Base-by-base conservation (phyloP, 306 rosid genomes). In the Fragaria nilgerrensis region DNA sequence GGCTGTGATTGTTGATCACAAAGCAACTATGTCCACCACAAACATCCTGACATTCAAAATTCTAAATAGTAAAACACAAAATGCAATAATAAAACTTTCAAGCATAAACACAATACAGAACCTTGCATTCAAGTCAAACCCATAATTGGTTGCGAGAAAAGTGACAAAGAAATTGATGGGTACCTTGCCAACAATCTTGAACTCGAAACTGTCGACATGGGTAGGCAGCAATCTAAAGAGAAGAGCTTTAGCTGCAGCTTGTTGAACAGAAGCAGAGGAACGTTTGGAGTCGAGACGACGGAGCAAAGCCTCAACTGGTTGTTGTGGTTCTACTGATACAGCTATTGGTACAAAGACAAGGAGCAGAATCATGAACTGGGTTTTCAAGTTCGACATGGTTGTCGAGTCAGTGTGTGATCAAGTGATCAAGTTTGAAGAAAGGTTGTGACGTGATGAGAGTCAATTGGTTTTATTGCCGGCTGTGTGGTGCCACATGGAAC, bases 1-100 rank as follows among this genome's bases (percentile, higher is more conserved):
- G 75, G 7, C 81, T 83, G 86, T 83, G 66, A 85, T 89, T 95
- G 84, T 80, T 82, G 13, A 92, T 79, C 73, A 83, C 78, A 79
- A 95, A 92, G 87, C 97, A 95, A 83, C 92, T 88, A 72, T 77
- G 87, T 75, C 97, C 96, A 10, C 88, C 89, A 76, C 96, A 95
- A 75, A 62, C 89, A 77, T 90, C 98, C 97, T 90, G 89, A 61
- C 67, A 78, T 62, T 25, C 3, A 10, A 63, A 41, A 37, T 52
- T 16, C 43, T 32, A 59, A 65, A 71, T 20, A 45, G 44, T 77
- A 63, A 82, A 71, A 63, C 45, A 34, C 39, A 70, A 66, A 53
- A 52, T 72, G 29, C 7, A 65, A 37, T 2, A 19, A 36, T 3
- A n/a, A 41, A 2, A 11, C 13, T n/a, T 68, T 45, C 72, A 43